Percentiles rank a stretch among this genome's conserved stretches.
Evolutionary conservation across 441 rosid genomes (phyloP).

Genomic region (Kokia cookei): DNA sequence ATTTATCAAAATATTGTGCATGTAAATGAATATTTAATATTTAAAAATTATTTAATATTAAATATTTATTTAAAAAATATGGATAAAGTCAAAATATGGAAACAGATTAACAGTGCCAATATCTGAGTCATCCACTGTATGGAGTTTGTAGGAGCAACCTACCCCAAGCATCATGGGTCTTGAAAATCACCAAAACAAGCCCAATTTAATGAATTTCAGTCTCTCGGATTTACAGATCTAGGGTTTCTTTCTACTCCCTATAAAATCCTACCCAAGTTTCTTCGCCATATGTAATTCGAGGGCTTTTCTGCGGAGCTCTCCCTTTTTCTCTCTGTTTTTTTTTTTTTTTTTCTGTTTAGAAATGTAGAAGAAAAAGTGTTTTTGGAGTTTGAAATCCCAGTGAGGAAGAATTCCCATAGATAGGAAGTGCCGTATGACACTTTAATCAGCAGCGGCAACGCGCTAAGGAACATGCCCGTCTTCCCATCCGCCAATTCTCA

Average conservation of each 20-base stretch:
- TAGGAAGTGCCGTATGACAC: conserved; percentile 93
- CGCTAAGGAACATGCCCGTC: neutral
- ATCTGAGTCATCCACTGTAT: too few relatives aligned
- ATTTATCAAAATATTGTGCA: too few relatives aligned
- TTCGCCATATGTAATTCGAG: neutral
- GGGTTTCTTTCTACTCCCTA: neutral
- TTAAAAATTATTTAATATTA: too few relatives aligned
- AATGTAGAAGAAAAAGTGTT: too few relatives aligned
- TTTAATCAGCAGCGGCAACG: conserved; percentile 30
- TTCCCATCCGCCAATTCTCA: conserved; percentile 23
- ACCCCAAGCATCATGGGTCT: too few relatives aligned
- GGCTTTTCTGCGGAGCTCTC: neutral
- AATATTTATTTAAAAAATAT: too few relatives aligned
- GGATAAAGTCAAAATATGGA: too few relatives aligned
- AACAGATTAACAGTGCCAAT: too few relatives aligned
- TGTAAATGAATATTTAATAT: too few relatives aligned
- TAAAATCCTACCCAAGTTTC: neutral
- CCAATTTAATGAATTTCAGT: neutral
- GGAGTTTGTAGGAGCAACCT: too few relatives aligned
- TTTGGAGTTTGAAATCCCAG: conserved; percentile 11
- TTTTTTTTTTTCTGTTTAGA: too few relatives aligned
- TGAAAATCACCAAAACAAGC: neutral
- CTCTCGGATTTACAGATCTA: neutral
- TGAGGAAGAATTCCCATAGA: conserved; percentile 64
- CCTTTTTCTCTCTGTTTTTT: neutral